Evolutionary conservation across 768 basidiomycete species (phyloP).

Genomic region (Russula virescens): DNA sequence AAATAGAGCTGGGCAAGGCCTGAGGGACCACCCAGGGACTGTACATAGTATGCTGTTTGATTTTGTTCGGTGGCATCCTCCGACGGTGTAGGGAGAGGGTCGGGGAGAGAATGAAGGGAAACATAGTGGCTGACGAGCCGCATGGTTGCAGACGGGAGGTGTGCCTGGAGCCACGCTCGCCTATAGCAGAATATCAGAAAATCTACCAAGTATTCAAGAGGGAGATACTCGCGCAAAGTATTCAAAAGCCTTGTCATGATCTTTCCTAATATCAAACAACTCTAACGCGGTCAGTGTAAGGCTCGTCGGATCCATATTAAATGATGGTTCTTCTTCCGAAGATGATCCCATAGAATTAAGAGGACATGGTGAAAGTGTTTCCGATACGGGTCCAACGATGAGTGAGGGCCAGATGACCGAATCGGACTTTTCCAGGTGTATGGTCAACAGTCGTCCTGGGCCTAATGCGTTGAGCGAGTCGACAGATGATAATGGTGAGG

Average conservation of each 20-base stretch:
- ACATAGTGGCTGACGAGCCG: constrained; percentile 70
- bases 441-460: constrained; percentile 64
- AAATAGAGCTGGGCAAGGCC: constrained; percentile 72
- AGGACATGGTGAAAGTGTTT: constrained; percentile 48
- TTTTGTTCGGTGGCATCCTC: constrained; percentile 43
- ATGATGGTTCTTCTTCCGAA: constrained; percentile 50
- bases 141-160: constrained; percentile 69
- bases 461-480: constrained; percentile 57
- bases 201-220: background rate
- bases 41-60: constrained; percentile 54
- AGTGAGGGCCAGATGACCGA: constrained; percentile 81
- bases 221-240: constrained; percentile 58
- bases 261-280: constrained; percentile 65
- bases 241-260: constrained; percentile 75
- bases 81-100: constrained; percentile 20
- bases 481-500: constrained; percentile 74
- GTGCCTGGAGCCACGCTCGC: constrained; percentile 78
- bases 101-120: constrained; percentile 42
- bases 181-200: constrained; percentile 33
- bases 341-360: constrained; percentile 50
- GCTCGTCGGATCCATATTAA: constrained; percentile 86
- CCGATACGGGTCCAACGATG: constrained; percentile 68
- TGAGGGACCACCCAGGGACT: constrained; percentile 57
- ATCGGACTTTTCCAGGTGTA: constrained; percentile 76
- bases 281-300: constrained; percentile 67